Evolutionary conservation across 108 stramenopile species (phyloP).

Genomic region (Mediolabrus comicus): DNA sequence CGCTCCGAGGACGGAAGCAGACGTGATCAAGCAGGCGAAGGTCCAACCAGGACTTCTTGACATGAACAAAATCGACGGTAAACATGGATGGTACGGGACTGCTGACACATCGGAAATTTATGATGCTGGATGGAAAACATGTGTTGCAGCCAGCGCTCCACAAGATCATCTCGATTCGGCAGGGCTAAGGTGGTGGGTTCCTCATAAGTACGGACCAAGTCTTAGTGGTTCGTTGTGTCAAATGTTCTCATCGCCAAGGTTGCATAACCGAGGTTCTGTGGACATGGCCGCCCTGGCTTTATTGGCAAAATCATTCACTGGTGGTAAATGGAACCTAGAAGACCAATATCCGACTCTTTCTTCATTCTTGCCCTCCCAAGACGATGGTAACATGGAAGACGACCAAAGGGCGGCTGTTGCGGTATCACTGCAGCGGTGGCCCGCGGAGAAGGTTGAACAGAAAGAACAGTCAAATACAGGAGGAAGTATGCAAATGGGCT

Average conservation of each 20-base stretch:
- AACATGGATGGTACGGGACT: slow-evolving; percentile 72
- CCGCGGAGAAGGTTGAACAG: slow-evolving; percentile 73
- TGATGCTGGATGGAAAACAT: slow-evolving; percentile 72
- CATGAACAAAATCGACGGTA: slow-evolving; percentile 53
- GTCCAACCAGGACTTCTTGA: slow-evolving; percentile 56
- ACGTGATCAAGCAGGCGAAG: slow-evolving; percentile 59
- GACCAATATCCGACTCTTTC: slow-evolving; percentile 56
- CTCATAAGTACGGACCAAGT: slow-evolving; percentile 64
- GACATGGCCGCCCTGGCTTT: slow-evolving; percentile 44
- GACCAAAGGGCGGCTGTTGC: slow-evolving; percentile 51
- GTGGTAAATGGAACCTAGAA: slow-evolving; percentile 41
- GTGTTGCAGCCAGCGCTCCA: slow-evolving; percentile 65
- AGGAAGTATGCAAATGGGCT: slow-evolving; percentile 60
- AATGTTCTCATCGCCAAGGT: slow-evolving; percentile 49
- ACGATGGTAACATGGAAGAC: slow-evolving; percentile 4
- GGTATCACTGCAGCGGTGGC: slow-evolving; percentile 84
- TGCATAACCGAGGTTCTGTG: slow-evolving; percentile 27
- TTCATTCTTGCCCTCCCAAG: slow-evolving; percentile 18
- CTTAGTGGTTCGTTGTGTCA: slow-evolving; percentile 71
- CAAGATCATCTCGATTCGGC: slow-evolving; percentile 49
- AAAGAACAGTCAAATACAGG: slow-evolving; percentile 51
- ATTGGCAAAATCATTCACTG: slow-evolving; percentile 55
- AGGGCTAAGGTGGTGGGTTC: slow-evolving; percentile 86
- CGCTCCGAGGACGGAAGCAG: slow-evolving; percentile 1
- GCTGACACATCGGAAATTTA: slow-evolving; percentile 27